Percentiles rank a stretch among this genome's conserved stretches.
phyloP scores from a whole-genome alignment of 257 asterid genomes.

The Solanum stenotomum region DNA sequence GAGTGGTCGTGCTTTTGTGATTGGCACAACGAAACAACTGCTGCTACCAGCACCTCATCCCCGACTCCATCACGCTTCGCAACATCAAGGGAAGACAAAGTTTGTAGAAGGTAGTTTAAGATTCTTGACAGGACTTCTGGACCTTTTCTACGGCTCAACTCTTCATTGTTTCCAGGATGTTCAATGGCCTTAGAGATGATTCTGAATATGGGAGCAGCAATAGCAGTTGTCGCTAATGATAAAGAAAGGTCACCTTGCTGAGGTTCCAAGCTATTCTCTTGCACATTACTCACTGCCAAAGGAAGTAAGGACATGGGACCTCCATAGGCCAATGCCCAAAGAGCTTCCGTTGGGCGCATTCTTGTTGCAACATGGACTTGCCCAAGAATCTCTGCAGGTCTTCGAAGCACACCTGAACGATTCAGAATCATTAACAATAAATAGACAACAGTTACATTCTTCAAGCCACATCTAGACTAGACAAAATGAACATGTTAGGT shows the following conservation, averaged over 20 bases:
- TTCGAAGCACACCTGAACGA: conserved; percentile 67
- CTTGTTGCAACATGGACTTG: conserved; percentile 96
- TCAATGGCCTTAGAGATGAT: conserved; percentile 80
- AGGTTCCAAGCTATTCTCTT: conserved; percentile 84
- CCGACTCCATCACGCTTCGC: conserved; percentile 56
- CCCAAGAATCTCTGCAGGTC: conserved; percentile 99
- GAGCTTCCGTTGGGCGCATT: conserved; percentile 86
- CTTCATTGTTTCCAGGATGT: conserved; percentile 91
- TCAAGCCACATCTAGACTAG: background rate
- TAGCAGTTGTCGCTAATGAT: conserved; percentile 61
- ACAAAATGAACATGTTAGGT: background rate
- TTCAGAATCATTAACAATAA: background rate
- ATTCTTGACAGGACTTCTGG: conserved; percentile 92
- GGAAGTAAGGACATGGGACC: conserved; percentile 96
- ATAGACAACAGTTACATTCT: background rate
- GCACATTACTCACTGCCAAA: conserved; percentile 69
- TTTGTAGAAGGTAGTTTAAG: conserved; percentile 79
- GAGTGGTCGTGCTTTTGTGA: conserved; percentile 75
- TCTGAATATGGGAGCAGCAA: conserved; percentile 92
- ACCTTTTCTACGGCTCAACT: conserved; percentile 78
- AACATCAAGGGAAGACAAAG: conserved; percentile 54
- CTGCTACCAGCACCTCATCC: conserved; percentile 92
- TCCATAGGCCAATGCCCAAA: conserved; percentile 97
- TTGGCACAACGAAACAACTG: conserved; percentile 83
- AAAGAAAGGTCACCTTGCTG: conserved; percentile 55